Evolutionary conservation across 768 basidiomycete species (phyloP), one percentile per base, ranked within the genome.

Genomic region (Hebeloma cylindrosporum): DNA sequence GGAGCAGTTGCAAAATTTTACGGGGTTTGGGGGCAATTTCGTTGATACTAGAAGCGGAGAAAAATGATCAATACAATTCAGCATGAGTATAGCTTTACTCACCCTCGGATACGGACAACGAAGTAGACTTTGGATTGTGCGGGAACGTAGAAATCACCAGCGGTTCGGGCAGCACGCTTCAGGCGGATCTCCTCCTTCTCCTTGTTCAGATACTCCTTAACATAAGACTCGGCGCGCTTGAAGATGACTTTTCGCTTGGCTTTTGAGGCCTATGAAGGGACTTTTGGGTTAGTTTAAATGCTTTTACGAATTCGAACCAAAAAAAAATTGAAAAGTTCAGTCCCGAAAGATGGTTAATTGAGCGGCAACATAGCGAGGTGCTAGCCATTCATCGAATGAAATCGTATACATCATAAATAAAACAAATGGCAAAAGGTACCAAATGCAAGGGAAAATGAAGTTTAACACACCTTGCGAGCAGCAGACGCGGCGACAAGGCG

Each of bases 21-120:
- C 93, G 88, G 62, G 96, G 96, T 74, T 99, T 99, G 48, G 96
- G 96, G 44, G 96, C 93, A 64, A 99, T 96, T 67, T 98, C 92
- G 70, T 97, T 98, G 78, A 99, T 93, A 95, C 96, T 93, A 55
- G 7, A 42, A 34, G 22, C 25, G 28, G 11, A 37, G 61, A 26
- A 60, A 39, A 37, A 27, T 29, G 18, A 4, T 27, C 25, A 29
- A 28, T 14, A 14, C 8, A 17, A 11, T n/a, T 5, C 17, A 27
- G 26, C 1, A 37, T 27, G 17, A 18, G 22, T 43, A 25, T 17
- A 28, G 11, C 16, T 34, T 16, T 10, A 78, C 89, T 65, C 61
- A 94, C 92, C 93, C 95, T 66, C 92, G 87, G 65, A 98, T 93
- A 72, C 96, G 86, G 61, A 99, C 73, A 57, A 99, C 95, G 57